Conservation (phyloP, 2,329 filamentous ascomycete genomes). For the Fusarium compactum region DNA sequence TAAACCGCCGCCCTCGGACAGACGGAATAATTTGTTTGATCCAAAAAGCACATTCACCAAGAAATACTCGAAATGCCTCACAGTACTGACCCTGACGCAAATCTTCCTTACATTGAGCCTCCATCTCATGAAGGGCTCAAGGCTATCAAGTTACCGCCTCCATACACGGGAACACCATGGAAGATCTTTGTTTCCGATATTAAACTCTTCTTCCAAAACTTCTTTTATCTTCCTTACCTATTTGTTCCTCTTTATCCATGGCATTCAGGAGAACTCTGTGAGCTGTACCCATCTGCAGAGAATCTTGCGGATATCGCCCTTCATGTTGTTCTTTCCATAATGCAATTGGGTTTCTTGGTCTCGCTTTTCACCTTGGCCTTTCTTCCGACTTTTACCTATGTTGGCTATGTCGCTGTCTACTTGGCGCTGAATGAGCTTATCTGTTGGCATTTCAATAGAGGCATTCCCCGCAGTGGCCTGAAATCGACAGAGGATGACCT, state of each 20-base stretch:
- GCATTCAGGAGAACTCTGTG: constrained; percentile 7
- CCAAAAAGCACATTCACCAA: background rate
- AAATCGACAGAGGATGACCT: constrained; percentile 16
- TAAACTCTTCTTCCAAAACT: constrained; percentile 15
- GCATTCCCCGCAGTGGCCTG: constrained; percentile 16
- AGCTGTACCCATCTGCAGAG: constrained; percentile 19
- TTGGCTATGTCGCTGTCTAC: constrained; percentile 3
- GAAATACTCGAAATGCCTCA: background rate
- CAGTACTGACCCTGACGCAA: background rate
- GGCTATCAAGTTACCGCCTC: constrained; percentile 10
- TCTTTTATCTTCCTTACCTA: constrained; percentile 15
- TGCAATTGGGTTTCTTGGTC: constrained; percentile 11
- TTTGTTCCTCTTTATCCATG: constrained; percentile 16
- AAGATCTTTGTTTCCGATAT: constrained; percentile 14
- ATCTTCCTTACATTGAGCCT: constrained; percentile 17
- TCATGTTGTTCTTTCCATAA: constrained; percentile 7
- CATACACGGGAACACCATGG: constrained; percentile 25
- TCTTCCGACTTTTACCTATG: constrained; percentile 4
- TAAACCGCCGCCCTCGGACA: background rate
- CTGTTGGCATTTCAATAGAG: constrained; percentile 26
- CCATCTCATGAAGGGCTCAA: constrained; percentile 15
- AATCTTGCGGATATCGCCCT: constrained; percentile 14
- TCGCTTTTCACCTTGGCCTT: constrained; percentile 4
- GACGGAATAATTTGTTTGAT: background rate
- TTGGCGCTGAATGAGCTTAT: constrained; percentile 4